Evolutionary conservation across 306 rosid species (phyloP), one percentile per base, ranked within the genome.

Genomic region (Psophocarpus tetragonolobus): DNA sequence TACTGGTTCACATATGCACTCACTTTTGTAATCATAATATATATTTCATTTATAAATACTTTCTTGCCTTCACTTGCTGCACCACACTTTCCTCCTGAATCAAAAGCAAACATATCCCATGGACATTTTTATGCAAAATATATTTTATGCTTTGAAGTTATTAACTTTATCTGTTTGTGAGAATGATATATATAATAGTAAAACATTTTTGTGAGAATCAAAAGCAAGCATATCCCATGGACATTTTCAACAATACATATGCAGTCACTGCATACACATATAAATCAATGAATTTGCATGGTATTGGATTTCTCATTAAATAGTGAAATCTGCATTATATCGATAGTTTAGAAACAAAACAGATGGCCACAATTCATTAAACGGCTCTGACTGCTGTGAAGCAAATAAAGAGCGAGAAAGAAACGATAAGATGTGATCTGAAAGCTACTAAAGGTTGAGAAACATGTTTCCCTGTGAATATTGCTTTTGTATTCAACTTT

Each of bases 391-490:
- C 61, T 57, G 30, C 32, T 68, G 45, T 7, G 53, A 71, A 6
- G 56, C 33, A 39, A 50, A 36, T 11, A 10, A 4, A 24, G 20
- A 32, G 57, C 0, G 39, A 36, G 6, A 47, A 60, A 62, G 5
- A 62, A 71, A 36, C 3, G 33, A 33, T 60, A n/a, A 74, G 23
- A 54, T 58, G 57, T 65, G 39, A 67, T 27, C 11, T 30, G 11
- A 26, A 72, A 71, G 60, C 21, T n/a, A n/a, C n/a, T n/a, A n/a
- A n/a, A n/a, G n/a, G n/a, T 38, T 38, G 29, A 80, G 60, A 80
- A 74, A 45, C 66, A 67, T 81, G 57, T 68, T 17, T 58, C 36
- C 20, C 1, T 27, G 74, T 80, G 80, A 39, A 79, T 39, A 63
- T 73, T 53, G 73, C 62, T 80, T 72, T 80, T 72, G 5, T 21